These are phyloP conservation scores for Coprinopsis sp. DNA, from an alignment of 768 basidiomycete species.

Conservation along the genomic window DNA sequence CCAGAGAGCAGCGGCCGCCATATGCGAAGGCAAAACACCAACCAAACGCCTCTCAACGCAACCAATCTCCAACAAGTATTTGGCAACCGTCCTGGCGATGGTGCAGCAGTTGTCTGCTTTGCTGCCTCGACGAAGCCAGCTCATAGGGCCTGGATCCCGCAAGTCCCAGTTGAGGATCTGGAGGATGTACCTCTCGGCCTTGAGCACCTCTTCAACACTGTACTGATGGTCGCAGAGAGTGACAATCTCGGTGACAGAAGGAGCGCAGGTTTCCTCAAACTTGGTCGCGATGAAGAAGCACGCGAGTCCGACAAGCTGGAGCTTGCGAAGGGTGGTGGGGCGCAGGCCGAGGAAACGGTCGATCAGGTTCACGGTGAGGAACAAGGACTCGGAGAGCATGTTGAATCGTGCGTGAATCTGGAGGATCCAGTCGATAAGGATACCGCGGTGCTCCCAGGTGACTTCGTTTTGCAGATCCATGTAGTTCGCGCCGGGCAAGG, in stretches of 20 bases:
- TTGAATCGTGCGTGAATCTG: constrained; percentile 95
- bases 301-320: constrained; percentile 93
- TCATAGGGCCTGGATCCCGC: constrained; percentile 92
- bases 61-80: constrained; percentile 91
- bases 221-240: constrained; percentile 85
- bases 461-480: constrained; percentile 93
- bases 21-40: constrained; percentile 72
- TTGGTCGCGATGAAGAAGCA: constrained; percentile 93
- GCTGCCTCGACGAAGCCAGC: constrained; percentile 86
- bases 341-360: constrained; percentile 77
- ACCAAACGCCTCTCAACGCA: constrained; percentile 88
- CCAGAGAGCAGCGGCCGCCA: constrained; percentile 91
- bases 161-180: constrained; percentile 92
- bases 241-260: constrained; percentile 85
- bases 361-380: constrained; percentile 90
- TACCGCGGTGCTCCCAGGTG: constrained; percentile 94
- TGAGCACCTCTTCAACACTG: constrained; percentile 67
- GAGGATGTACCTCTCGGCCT: constrained; percentile 83
- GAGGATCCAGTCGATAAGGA: constrained; percentile 94
- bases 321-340: constrained; percentile 81
- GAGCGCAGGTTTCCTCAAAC: constrained; percentile 93
- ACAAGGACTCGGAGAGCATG: constrained; percentile 90
- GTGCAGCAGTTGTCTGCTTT: constrained; percentile 97
- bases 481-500: constrained; percentile 89
- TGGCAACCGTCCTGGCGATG: constrained; percentile 84